Conservation (phyloP, 176 grass and related monocot genomes). For the Bromus sterilis region DNA sequence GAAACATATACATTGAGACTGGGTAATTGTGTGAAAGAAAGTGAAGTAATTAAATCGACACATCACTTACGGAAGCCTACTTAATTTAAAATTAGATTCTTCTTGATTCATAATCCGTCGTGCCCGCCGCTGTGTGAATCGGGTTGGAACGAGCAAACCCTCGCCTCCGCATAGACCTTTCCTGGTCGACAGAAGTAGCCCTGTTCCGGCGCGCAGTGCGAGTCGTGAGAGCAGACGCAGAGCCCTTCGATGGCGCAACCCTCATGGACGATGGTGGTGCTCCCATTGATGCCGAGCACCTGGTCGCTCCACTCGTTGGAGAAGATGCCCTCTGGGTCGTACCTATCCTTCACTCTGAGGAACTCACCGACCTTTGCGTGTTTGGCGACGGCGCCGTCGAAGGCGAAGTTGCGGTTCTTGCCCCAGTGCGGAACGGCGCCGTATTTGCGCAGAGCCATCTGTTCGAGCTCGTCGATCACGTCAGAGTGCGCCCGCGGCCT, state of each 20-base stretch:
- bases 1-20: too few species aligned
- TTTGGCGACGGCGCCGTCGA: background rate
- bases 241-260: conserved; percentile 37
- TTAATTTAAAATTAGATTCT: too few species aligned
- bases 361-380: background rate
- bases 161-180: conserved; percentile 22
- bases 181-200: conserved; percentile 18
- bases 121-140: too few species aligned
- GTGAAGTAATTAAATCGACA: too few species aligned
- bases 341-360: background rate
- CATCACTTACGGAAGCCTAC: too few species aligned
- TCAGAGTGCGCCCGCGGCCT: conserved; percentile 30
- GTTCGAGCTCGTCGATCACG: conserved; percentile 33
- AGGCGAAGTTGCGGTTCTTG: background rate
- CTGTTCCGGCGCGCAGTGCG: conserved; percentile 18
- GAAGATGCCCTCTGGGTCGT: background rate
- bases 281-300: conserved; percentile 15
- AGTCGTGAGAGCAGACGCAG: conserved; percentile 16
- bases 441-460: conserved; percentile 33
- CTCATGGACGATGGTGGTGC: background rate
- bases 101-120: too few species aligned
- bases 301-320: conserved; percentile 43
- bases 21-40: too few species aligned
- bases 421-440: conserved; percentile 33
- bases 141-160: conserved; percentile 22